phyloP scores from a whole-genome alignment of 2,329 filamentous ascomycete species.

The Claviceps paspali region DNA sequence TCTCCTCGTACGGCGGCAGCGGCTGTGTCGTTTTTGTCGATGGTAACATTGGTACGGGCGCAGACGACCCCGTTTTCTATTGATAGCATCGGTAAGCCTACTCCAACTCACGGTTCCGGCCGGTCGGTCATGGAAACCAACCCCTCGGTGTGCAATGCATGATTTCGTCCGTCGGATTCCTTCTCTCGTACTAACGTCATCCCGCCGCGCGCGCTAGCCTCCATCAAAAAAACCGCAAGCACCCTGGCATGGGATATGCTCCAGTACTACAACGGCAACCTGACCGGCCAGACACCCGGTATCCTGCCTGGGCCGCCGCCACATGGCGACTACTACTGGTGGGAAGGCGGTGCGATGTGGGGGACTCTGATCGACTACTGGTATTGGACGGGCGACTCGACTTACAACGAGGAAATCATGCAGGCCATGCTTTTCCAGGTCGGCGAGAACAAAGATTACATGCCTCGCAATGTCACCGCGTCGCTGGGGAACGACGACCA shows the following conservation, averaged over 20 bases:
- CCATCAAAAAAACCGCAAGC: slow-evolving; percentile 24
- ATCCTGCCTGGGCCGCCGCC: slow-evolving; percentile 33
- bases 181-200: slow-evolving; percentile 1
- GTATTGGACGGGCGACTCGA: slow-evolving; percentile 46
- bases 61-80: no score
- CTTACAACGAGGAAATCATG: slow-evolving; percentile 44
- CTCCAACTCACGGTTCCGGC: no score
- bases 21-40: no score
- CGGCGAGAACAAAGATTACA: slow-evolving; percentile 43
- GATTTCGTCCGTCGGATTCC: no score
- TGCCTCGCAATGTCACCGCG: slow-evolving; percentile 38
- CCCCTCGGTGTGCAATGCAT: no score
- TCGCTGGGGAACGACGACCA: slow-evolving; percentile 63
- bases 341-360: slow-evolving; percentile 50
- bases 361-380: slow-evolving; percentile 57
- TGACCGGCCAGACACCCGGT: slow-evolving; percentile 28
- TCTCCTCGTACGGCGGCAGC: no score
- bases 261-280: slow-evolving; percentile 30
- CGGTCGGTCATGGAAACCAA: background rate
- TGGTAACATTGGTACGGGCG: no score
- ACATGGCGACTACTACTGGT: slow-evolving; percentile 46
- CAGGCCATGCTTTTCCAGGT: slow-evolving; percentile 43
- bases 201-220: slow-evolving; percentile 12
- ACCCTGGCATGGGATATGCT: slow-evolving; percentile 29
- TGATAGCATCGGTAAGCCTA: no score